Conservation (phyloP, 2,329 filamentous ascomycete species). For the Camillea tinctor region DNA sequence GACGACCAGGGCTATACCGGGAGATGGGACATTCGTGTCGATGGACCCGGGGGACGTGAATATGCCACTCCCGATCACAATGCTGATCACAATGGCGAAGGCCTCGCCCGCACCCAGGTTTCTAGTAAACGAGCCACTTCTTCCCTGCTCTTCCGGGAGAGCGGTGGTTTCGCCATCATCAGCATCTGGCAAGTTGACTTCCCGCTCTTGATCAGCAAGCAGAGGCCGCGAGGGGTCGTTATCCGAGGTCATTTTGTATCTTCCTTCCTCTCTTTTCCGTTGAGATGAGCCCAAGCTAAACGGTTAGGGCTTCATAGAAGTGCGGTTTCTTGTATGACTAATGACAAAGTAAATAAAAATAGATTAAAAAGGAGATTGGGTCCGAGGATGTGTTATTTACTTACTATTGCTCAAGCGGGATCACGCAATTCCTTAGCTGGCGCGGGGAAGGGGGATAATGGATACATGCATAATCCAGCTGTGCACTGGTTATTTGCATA, state of each 20-base stretch:
- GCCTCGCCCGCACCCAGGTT: slow-evolving; percentile 33
- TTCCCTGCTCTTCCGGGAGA: slow-evolving; percentile 4
- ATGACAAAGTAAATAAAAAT: background rate
- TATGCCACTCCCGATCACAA: slow-evolving; percentile 64
- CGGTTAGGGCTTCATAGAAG: no score
- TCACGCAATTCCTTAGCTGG: background rate
- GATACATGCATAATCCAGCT: no score
- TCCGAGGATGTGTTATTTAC: background rate
- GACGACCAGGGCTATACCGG: slow-evolving; percentile 54
- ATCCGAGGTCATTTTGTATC: slow-evolving; percentile 4
- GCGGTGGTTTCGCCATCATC: slow-evolving; percentile 8
- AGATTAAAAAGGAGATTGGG: background rate
- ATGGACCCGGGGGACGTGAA: slow-evolving; percentile 65
- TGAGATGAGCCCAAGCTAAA: no score
- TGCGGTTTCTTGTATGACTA: background rate
- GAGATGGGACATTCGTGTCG: slow-evolving; percentile 62
- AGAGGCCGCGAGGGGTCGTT: slow-evolving; percentile 16
- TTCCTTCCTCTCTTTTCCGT: background rate
- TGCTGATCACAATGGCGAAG: slow-evolving; percentile 61
- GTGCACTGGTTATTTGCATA: no score
- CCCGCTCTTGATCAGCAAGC: slow-evolving; percentile 11
- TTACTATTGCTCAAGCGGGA: background rate
- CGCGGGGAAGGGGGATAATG: background rate
- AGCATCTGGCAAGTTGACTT: background rate
- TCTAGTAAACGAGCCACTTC: slow-evolving; percentile 27